Evolutionary conservation across 495 filamentous ascomycete species (phyloP).

Genomic region (Collariella sp.): DNA sequence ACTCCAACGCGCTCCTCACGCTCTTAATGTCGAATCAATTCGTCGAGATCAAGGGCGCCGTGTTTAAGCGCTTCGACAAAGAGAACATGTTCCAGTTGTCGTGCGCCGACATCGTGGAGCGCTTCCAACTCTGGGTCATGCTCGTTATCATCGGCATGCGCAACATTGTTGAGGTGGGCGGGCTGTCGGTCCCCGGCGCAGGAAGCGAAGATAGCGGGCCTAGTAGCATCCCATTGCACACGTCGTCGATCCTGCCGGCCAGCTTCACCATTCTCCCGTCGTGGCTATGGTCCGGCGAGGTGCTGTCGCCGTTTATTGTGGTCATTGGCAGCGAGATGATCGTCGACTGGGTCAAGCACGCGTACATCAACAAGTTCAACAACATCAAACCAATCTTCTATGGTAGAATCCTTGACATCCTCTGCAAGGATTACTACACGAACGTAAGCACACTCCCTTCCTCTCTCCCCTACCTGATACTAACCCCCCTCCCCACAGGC

Average conservation of each 20-base stretch:
- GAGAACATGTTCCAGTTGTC: slow-evolving; percentile 95
- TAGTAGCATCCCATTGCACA: slow-evolving; percentile 40
- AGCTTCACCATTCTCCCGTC: slow-evolving; percentile 83
- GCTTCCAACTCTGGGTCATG: slow-evolving; percentile 97
- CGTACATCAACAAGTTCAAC: slow-evolving; percentile 98
- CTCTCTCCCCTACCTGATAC: background rate
- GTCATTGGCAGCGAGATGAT: slow-evolving; percentile 94
- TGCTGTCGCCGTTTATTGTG: slow-evolving; percentile 82
- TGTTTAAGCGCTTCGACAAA: slow-evolving; percentile 97
- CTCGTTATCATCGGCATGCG: slow-evolving; percentile 88
- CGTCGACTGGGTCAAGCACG: slow-evolving; percentile 96
- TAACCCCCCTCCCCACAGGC: slow-evolving; percentile 51
- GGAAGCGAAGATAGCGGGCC: slow-evolving; percentile 38
- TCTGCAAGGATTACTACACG: slow-evolving; percentile 96
- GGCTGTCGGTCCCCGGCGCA: slow-evolving; percentile 44
- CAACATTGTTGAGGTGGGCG: slow-evolving; percentile 90
- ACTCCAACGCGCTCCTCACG: slow-evolving; percentile 90
- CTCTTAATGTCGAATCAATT: slow-evolving; percentile 92
- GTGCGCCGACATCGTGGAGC: slow-evolving; percentile 92
- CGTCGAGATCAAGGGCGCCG: slow-evolving; percentile 93
- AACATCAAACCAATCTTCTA: slow-evolving; percentile 87
- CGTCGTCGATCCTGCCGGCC: slow-evolving; percentile 63
- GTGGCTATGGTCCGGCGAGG: slow-evolving; percentile 66
- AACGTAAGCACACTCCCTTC: slow-evolving; percentile 45
- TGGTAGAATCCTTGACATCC: slow-evolving; percentile 76